Percentiles rank a stretch among this genome's conserved stretches.
phyloP scores from a whole-genome alignment of 2,329 filamentous ascomycete genomes.

The Aspergillus chevalieri region DNA sequence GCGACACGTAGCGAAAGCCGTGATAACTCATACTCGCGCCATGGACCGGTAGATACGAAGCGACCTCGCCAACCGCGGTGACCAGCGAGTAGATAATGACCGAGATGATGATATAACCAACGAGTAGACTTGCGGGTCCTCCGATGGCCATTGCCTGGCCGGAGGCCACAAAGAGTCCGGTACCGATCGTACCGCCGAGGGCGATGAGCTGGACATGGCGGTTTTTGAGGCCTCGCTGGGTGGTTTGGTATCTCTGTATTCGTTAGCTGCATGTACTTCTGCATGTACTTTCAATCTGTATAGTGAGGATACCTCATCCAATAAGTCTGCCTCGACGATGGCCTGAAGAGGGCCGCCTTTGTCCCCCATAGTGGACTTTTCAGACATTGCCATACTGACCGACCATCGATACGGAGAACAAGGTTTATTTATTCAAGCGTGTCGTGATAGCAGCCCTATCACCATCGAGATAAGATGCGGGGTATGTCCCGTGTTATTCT shows the following conservation, averaged over 20 bases:
- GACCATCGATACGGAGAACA: too few relatives aligned
- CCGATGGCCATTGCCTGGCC: constrained; percentile 48
- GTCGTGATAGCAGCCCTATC: too few relatives aligned
- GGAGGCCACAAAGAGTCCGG: constrained; percentile 51
- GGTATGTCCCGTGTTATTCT: too few relatives aligned
- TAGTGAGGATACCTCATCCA: constrained; percentile 23
- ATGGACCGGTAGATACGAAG: constrained; percentile 39
- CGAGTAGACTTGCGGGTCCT: constrained; percentile 47
- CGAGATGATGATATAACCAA: constrained; percentile 49
- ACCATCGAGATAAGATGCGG: too few relatives aligned
- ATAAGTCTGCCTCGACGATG: constrained; percentile 35
- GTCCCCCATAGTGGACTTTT: not conserved
- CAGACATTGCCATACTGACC: too few relatives aligned
- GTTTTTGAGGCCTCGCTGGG: constrained; percentile 37
- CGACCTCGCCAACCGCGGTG: constrained; percentile 39
- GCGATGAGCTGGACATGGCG: constrained; percentile 45
- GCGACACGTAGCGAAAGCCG: constrained; percentile 38
- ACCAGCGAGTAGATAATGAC: constrained; percentile 44
- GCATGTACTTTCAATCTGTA: too few relatives aligned
- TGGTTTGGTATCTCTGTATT: constrained; percentile 27
- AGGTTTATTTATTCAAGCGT: too few relatives aligned
- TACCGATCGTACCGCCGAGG: constrained; percentile 53
- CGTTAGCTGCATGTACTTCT: not conserved
- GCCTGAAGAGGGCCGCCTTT: constrained; percentile 21
- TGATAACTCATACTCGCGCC: constrained; percentile 41